Evolutionary conservation across 148 eudicot species (phyloP).

Genomic region (Drosera capensis): DNA sequence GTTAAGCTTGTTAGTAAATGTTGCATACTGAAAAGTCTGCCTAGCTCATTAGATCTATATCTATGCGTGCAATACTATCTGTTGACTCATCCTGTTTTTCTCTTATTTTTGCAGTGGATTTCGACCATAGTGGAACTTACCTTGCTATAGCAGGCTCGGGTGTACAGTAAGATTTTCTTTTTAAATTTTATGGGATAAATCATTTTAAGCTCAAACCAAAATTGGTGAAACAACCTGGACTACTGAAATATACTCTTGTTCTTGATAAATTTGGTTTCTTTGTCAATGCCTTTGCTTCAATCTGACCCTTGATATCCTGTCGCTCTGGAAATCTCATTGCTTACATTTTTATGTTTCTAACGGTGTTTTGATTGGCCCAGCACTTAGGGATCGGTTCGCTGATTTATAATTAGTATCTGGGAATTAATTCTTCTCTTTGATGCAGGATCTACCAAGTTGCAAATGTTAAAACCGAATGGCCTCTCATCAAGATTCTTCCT

Average conservation of each 20-base stretch:
- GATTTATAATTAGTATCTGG: background rate
- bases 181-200: background rate
- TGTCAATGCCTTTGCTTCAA: too few relatives aligned
- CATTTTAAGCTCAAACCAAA: background rate
- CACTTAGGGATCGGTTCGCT: too few relatives aligned
- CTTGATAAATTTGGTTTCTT: too few relatives aligned
- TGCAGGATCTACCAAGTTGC: conserved; percentile 95
- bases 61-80: background rate
- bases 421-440: background rate
- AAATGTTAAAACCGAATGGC: conserved; percentile 87
- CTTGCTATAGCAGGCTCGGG: conserved; percentile 84
- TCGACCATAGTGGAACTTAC: conserved; percentile 94
- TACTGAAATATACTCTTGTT: too few relatives aligned
- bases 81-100: background rate
- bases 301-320: too few relatives aligned
- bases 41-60: background rate
- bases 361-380: too few relatives aligned
- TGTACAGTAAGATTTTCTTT: conserved; percentile 39
- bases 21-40: background rate
- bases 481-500: conserved; percentile 66
- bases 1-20: too few relatives aligned
- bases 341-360: too few relatives aligned
- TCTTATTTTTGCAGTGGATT: conserved; percentile 52
- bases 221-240: background rate
- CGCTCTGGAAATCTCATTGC: too few relatives aligned